Conservation (phyloP, 768 basidiomycete species). For the Mycena chlorophos region DNA sequence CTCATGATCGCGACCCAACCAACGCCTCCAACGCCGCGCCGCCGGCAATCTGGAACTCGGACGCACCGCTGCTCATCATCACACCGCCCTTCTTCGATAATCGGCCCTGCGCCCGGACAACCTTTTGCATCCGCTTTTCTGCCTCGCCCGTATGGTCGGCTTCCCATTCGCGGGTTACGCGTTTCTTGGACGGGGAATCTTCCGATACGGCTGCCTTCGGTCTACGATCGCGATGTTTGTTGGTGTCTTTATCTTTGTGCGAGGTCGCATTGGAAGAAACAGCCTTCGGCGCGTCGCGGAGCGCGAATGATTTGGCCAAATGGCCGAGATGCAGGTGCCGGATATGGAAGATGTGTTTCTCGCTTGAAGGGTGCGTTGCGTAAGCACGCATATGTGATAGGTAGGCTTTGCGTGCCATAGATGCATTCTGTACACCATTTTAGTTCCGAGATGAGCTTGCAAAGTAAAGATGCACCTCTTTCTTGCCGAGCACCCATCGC, state of each 20-base stretch:
- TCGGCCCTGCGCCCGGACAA: constrained; percentile 81
- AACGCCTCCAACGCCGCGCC: constrained; percentile 63
- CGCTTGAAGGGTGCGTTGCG: constrained; percentile 91
- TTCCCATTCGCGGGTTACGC: constrained; percentile 37
- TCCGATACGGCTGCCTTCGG: constrained; percentile 23
- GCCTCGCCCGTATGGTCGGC: constrained; percentile 52
- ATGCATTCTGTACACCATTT: constrained; percentile 57
- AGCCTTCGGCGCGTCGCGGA: constrained; percentile 78
- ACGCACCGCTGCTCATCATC: constrained; percentile 63
- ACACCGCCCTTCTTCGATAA: constrained; percentile 77
- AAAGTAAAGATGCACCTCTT: constrained; percentile 54
- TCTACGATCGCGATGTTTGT: constrained; percentile 11
- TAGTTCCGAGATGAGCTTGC: constrained; percentile 4
- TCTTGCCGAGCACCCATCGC: constrained; percentile 79
- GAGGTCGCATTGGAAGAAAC: constrained; percentile 35
- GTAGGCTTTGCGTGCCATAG: constrained; percentile 81
- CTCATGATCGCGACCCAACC: constrained; percentile 32
- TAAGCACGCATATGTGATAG: constrained; percentile 94
- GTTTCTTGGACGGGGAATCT: constrained; percentile 26
- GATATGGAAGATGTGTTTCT: constrained; percentile 97
- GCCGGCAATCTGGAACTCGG: constrained; percentile 79
- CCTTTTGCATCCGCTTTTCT: constrained; percentile 82
- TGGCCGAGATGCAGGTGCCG: constrained; percentile 94
- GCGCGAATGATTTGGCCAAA: constrained; percentile 86
- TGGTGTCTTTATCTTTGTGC: constrained; percentile 21